Percentiles rank a stretch among this genome's conserved stretches.
These are phyloP conservation scores for Triticum turgidum DNA, from an alignment of 176 grass and related monocot genomes.

Conservation along the genomic window DNA sequence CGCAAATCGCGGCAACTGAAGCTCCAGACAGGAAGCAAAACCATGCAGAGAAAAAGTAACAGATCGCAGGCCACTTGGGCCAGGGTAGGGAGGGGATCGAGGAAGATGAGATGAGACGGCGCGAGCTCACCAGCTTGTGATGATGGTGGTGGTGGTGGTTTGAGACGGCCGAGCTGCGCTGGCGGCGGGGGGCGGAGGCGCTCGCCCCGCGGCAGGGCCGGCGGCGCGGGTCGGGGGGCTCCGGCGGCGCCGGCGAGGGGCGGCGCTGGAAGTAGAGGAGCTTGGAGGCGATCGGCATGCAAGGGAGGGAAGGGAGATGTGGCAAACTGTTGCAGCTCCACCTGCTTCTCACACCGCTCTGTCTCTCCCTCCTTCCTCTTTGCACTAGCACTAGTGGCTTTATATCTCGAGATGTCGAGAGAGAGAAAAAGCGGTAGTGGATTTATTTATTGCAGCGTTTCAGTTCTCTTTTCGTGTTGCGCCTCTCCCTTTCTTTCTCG, in stretches of 20 bases:
- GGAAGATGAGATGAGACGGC: background rate
- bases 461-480: background rate
- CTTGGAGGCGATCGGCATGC: slow-evolving; percentile 62
- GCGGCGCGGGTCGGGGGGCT: background rate
- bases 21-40: background rate
- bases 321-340: slow-evolving; percentile 26
- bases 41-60: background rate
- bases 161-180: slow-evolving; percentile 19
- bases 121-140: slow-evolving; percentile 23
- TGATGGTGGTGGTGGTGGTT: slow-evolving; percentile 18
- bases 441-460: background rate
- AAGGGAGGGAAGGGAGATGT: background rate
- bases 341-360: background rate
- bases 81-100: background rate
- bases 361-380: background rate
- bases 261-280: slow-evolving; percentile 60
- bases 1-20: background rate
- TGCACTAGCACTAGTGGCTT: background rate
- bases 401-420: background rate
- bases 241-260: slow-evolving; percentile 34
- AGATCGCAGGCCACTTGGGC: background rate
- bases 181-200: background rate
- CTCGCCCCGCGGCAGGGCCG: background rate
- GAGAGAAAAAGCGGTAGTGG: background rate
- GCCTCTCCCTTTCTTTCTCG: background rate